phyloP scores from a whole-genome alignment of 2,329 filamentous ascomycete species.

The Sarocladium brachiariae region DNA sequence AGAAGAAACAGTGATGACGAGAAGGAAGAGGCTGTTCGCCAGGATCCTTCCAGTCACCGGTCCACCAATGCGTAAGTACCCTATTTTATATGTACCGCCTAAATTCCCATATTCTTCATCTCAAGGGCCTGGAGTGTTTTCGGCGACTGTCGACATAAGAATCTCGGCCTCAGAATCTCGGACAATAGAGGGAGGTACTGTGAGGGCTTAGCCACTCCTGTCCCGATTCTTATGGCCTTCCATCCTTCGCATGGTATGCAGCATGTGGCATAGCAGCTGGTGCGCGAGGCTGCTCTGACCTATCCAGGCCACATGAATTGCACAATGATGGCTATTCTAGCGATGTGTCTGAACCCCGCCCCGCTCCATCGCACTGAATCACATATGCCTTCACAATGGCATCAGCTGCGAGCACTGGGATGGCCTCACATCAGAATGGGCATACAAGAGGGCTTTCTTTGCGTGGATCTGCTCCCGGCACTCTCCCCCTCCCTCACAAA shows the following conservation, averaged over 20 bases:
- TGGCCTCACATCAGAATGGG: neutral
- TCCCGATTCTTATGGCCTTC: no score
- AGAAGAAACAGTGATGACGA: constrained; percentile 89
- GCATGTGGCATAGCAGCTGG: neutral
- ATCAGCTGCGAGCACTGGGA: neutral
- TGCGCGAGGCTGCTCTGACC: constrained; percentile 2
- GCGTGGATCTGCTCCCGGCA: neutral
- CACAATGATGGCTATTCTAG: neutral
- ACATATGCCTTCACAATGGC: neutral
- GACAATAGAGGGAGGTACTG: no score
- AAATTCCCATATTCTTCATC: no score
- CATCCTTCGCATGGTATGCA: no score
- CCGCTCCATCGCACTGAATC: neutral
- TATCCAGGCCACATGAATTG: constrained; percentile 1
- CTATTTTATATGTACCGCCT: neutral
- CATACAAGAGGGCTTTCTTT: neutral
- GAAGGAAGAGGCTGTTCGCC: constrained; percentile 66
- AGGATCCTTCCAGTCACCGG: constrained; percentile 64
- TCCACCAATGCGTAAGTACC: constrained; percentile 71
- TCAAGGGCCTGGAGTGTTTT: no score
- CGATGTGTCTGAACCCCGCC: neutral
- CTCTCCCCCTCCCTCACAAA: neutral
- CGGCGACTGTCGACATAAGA: no score
- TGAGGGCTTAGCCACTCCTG: no score
- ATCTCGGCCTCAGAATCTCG: no score